phyloP scores from a whole-genome alignment of 352 stramenopile species.

The Phytophthora boehmeriae region DNA sequence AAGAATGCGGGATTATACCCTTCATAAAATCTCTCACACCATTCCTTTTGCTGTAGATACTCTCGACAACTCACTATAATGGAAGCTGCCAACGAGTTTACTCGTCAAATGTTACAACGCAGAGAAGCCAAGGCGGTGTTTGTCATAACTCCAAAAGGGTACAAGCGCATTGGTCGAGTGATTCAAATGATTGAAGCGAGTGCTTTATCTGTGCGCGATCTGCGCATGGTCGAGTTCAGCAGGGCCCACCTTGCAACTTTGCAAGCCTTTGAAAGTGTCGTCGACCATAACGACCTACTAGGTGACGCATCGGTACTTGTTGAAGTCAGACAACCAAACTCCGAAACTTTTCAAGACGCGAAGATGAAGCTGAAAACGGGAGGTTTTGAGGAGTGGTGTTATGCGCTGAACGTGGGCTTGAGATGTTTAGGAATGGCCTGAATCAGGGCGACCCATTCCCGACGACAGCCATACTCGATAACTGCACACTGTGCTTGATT shows the following conservation, averaged over 20 bases:
- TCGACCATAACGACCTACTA: conserved; percentile 29
- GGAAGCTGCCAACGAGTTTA: conserved; percentile 74
- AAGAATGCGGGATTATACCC: not conserved
- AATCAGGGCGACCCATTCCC: conserved; percentile 19
- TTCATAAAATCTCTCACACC: not conserved
- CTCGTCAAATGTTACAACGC: conserved; percentile 37
- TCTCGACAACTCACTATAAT: conserved; percentile 75
- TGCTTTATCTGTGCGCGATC: conserved; percentile 38
- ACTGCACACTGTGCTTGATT: conserved; percentile 69
- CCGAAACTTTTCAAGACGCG: conserved; percentile 15
- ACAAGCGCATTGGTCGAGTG: conserved; percentile 54
- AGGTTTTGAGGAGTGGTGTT: conserved; percentile 27
- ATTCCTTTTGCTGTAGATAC: conserved; percentile 43
- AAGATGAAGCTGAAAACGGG: conserved; percentile 8
- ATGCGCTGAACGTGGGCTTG: conserved; percentile 28
- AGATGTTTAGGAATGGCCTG: conserved; percentile 12
- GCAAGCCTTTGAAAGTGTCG: conserved; percentile 11
- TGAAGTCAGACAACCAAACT: conserved; percentile 42
- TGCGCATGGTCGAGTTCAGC: conserved; percentile 59
- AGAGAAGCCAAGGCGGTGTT: conserved; percentile 47
- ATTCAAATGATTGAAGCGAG: conserved; percentile 51
- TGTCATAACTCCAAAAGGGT: conserved; percentile 56
- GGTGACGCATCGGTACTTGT: conserved; percentile 59
- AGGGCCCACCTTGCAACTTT: conserved; percentile 36
- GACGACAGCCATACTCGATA: conserved; percentile 65